Conservation (phyloP, 768 basidiomycete genomes). For the Serendipita indica region DNA sequence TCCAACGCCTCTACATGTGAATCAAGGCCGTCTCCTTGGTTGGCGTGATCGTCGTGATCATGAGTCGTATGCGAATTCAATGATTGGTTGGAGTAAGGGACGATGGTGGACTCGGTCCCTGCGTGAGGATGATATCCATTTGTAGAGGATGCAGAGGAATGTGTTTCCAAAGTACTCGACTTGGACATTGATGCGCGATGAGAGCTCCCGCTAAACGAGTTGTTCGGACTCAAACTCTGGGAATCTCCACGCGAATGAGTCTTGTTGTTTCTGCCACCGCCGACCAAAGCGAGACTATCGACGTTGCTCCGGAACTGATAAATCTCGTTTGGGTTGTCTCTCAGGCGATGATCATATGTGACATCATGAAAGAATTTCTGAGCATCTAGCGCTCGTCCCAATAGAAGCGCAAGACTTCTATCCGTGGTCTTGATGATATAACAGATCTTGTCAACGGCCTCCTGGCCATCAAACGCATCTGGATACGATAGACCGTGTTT, state of each 20-base stretch:
- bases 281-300: background rate
- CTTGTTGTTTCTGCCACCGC: background rate
- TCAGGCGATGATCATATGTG: constrained; percentile 89
- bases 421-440: constrained; percentile 99
- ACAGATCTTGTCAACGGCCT: constrained; percentile 92
- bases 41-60: constrained; percentile 12
- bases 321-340: constrained; percentile 76
- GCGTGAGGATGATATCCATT: background rate
- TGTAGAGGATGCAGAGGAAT: background rate
- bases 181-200: background rate
- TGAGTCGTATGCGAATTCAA: background rate
- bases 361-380: constrained; percentile 99
- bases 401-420: constrained; percentile 81
- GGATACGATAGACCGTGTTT: constrained; percentile 96
- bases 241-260: background rate
- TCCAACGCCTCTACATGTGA: constrained; percentile 37
- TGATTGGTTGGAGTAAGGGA: background rate
- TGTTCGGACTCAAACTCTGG: background rate
- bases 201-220: constrained; percentile 2
- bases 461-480: constrained; percentile 91
- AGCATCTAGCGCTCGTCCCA: constrained; percentile 91
- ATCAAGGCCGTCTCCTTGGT: constrained; percentile 34
- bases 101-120: background rate
- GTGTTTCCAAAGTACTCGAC: background rate
- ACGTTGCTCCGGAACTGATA: constrained; percentile 65